A percentile compares a stretch with the other conserved stretches of the same genome.
Conservation (phyloP, 2,329 filamentous ascomycete species). For the Tolypocladium tundrense region DNA sequence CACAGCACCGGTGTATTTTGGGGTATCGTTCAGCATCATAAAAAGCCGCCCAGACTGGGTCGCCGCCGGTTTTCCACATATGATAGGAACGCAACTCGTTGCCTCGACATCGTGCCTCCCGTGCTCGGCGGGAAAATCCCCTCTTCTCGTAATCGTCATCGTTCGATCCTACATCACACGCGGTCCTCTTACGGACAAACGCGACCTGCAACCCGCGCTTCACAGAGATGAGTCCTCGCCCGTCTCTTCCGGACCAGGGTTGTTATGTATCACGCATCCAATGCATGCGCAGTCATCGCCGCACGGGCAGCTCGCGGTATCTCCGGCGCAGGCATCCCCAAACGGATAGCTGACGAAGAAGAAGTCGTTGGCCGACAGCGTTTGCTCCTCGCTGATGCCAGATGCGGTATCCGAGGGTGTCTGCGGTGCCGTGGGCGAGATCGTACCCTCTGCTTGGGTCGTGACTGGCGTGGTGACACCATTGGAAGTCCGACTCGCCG, state of each 20-base stretch:
- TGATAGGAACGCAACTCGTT: background rate
- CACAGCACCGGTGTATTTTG: background rate
- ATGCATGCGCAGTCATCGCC: constrained; percentile 50
- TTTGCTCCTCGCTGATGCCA: constrained; percentile 37
- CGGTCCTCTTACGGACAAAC: background rate
- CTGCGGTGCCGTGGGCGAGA: constrained; percentile 28
- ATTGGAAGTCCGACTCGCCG: constrained; percentile 10
- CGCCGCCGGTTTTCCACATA: background rate
- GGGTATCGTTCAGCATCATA: constrained; percentile 1
- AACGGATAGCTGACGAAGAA: constrained; percentile 49
- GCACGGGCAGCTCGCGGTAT: constrained; percentile 42
- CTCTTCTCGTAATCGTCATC: background rate
- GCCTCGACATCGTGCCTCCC: background rate
- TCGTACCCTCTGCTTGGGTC: constrained; percentile 15
- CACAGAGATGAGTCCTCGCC: background rate
- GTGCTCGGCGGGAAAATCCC: background rate
- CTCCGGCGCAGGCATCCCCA: constrained; percentile 36
- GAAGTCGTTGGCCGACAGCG: constrained; percentile 41
- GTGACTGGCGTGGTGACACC: constrained; percentile 8
- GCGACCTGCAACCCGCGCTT: background rate
- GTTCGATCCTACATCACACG: background rate
- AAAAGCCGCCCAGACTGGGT: background rate
- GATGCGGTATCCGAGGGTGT: constrained; percentile 39
- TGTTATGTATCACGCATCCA: constrained; percentile 44
- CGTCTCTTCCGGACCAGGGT: constrained; percentile 8